Conservation (phyloP, 75 land plant genomes). For the Cupressus sempervirens region DNA sequence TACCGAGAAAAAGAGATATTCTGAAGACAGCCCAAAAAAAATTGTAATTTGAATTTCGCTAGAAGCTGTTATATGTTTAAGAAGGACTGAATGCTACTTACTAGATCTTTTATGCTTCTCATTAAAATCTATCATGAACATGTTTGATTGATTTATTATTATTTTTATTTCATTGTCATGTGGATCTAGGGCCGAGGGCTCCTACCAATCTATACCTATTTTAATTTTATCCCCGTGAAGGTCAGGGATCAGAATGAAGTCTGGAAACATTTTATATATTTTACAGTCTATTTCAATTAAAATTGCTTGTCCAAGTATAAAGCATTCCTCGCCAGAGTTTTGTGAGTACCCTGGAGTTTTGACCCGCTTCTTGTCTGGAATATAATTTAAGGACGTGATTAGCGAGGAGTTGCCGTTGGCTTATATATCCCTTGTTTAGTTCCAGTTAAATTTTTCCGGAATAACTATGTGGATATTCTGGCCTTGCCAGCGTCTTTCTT, state of each 20-base stretch:
- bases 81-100: neutral
- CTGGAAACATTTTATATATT: neutral
- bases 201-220: neutral
- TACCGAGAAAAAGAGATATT: neutral
- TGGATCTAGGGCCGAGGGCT: neutral
- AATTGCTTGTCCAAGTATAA: neutral
- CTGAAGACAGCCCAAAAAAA: neutral
- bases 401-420: neutral
- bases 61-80: no score
- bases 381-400: neutral
- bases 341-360: neutral
- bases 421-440: neutral
- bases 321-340: neutral
- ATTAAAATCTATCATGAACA: neutral
- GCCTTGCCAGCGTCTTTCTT: neutral
- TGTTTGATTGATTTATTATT: neutral
- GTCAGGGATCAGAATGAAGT: neutral
- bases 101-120: neutral
- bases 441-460: neutral
- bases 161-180: neutral
- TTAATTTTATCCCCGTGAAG: neutral
- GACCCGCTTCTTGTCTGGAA: neutral
- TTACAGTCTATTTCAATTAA: neutral
- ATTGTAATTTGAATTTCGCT: neutral
- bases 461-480: neutral